Evolutionary conservation across 176 grass and related monocot species (phyloP).

Genomic region (Alopecurus myosuroides): DNA sequence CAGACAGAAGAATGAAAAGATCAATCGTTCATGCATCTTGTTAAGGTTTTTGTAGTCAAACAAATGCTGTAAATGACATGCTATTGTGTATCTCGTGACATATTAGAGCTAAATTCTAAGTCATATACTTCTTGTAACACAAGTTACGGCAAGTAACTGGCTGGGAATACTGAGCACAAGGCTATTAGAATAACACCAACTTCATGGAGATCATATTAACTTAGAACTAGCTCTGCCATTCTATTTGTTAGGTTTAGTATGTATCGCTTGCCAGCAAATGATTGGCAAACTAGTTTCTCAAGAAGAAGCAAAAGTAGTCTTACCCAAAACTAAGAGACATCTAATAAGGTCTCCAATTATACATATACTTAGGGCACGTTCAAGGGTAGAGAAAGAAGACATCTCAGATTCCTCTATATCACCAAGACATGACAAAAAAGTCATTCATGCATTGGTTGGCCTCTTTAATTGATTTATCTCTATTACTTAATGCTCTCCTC

Average conservation of each 20-base stretch:
- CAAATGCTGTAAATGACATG: neutral
- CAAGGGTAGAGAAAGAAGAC: neutral
- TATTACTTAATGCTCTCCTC: neutral
- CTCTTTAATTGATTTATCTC: neutral
- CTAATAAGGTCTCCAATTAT: neutral
- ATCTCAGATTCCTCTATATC: neutral
- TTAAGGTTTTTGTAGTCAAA: neutral
- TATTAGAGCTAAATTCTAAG: neutral
- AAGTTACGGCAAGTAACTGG: neutral
- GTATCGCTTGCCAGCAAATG: neutral
- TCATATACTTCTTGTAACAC: neutral
- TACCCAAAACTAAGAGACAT: neutral
- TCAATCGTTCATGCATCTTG: slow-evolving; percentile 9
- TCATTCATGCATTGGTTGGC: neutral
- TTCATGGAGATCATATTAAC: neutral
- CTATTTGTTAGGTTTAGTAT: neutral
- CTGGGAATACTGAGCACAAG: neutral
- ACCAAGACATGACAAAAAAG: neutral
- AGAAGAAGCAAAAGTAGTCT: neutral
- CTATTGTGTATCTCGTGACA: neutral
- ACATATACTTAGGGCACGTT: neutral
- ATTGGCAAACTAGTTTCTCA: neutral
- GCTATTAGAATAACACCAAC: neutral
- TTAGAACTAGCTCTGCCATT: neutral
- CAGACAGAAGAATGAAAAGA: neutral